Evolutionary conservation across 805 yeast genomes (phyloP).

Genomic region (Pichia thaimueangensis): DNA sequence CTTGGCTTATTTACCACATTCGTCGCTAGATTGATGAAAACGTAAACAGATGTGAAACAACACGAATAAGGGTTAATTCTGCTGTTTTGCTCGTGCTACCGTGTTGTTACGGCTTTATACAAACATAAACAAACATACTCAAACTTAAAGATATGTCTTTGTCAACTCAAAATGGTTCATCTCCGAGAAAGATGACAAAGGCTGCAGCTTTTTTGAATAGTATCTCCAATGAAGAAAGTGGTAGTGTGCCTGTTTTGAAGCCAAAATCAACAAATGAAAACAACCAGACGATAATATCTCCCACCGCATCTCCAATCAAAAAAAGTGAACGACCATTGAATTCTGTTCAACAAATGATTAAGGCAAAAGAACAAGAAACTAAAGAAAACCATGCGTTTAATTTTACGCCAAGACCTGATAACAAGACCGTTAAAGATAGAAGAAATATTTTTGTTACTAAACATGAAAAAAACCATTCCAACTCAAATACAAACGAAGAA

Average conservation of each 20-base stretch:
- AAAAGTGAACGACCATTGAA: constrained; percentile 15
- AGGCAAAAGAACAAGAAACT: constrained; percentile 29
- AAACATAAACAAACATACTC: too few species aligned
- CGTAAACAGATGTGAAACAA: background rate
- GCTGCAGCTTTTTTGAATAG: constrained; percentile 7
- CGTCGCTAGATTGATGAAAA: background rate
- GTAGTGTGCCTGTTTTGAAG: background rate
- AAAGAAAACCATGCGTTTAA: constrained; percentile 22
- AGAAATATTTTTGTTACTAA: constrained; percentile 8
- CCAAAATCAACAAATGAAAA: background rate
- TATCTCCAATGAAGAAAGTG: constrained; percentile 3
- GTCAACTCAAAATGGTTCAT: too few species aligned
- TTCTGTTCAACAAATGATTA: constrained; percentile 30
- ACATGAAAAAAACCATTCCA: constrained; percentile 7
- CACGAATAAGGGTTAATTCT: too few species aligned
- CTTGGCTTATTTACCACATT: background rate
- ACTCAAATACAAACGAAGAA: constrained; percentile 8
- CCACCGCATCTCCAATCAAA: constrained; percentile 6
- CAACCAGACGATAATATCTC: background rate
- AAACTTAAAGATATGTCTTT: too few species aligned
- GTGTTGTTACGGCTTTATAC: too few species aligned
- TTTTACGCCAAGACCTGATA: constrained; percentile 23
- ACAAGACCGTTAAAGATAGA: background rate
- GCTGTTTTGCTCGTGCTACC: background rate
- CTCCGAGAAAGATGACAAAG: constrained; percentile 3